Evolutionary conservation across 2,329 filamentous ascomycete species (phyloP), one percentile per base, ranked within the genome.

Genomic region (Diplocarpon rosae): DNA sequence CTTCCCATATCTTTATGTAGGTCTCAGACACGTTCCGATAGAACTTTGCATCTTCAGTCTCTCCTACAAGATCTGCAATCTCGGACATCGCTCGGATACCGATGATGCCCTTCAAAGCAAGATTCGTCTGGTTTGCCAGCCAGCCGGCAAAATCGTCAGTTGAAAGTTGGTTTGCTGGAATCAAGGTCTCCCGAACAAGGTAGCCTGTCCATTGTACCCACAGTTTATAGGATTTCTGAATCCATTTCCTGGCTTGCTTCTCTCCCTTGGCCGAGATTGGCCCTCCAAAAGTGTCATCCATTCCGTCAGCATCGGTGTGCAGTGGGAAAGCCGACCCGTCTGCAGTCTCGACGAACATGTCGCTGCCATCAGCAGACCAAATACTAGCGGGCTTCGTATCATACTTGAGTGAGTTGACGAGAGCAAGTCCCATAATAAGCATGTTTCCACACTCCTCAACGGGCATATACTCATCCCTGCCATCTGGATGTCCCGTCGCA

Each of bases 81-180:
- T 80, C 75, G 52, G 77, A 77, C 79, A 88, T 88, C 17, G 84
- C 84, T 59, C 80, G 78, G 61, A 90, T 83, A 16, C 83, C 84
- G 39, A 89, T 71, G 50, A 88, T 86, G 15, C 83, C 84, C 59
- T 89, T 89, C 40, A 89, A 66, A 0, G 84, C 84, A 15, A 83
- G 67, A 49, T 84, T 85, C 2, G 79, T 83, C 58, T 83, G 78
- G 29, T 83, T 71, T 20, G 78, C 74, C 24, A 84, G 66, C 71
- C 77, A 80, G 39, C 80, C 80, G 15, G 80, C 80, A 57, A 83
- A 83, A 58, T 84, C 80, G 56, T 84, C 80, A 3, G 80, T 84
- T 16, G 73, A 81, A 4, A 84, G 69, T 60, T 85, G 80, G 47
- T 81, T 81, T 28, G 72, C 70, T 11, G 80, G 80, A 48, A 78